Evolutionary conservation across 768 basidiomycete genomes (phyloP), one percentile per base, ranked within the genome.

Genomic region (Lentinula raphanica): DNA sequence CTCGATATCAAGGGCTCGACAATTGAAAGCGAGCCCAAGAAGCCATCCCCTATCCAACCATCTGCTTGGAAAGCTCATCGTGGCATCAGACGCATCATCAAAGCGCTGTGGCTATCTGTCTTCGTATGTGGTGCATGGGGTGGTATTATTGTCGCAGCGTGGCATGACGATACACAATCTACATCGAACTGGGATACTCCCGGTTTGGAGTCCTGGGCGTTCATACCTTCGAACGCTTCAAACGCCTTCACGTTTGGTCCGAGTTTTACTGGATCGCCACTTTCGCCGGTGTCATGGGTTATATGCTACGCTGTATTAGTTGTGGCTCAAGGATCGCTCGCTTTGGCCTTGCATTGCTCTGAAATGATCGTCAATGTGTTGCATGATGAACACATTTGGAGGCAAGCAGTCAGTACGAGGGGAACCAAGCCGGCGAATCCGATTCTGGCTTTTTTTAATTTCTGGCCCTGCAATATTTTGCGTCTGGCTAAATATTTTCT

Each of bases 1-100:
- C 54, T 49, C 4, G 59, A 65, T 19, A 17, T 28, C 25, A 48
- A 48, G 12, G 42, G 42, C 21, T 44, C 42, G 17, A 44, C 42
- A 21, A 29, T 15, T 17, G 46, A 48, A 8, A 17, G 7, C 13
- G 5, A 31, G 1, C 46, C 46, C 6, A 27, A 48, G 29, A 27
- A 48, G 17, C 46, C 46, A 15, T 48, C 29, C 12, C 25, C 15
- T 12, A 48, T 48, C n/a, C 46, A 48, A n/a, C 46, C 46, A 28
- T 48, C 46, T n/a, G 27, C 46, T 7, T 48, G 46, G 46, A 31
- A 48, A 31, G 25, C 46, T 5, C 46, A 48, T 29, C 46, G 27
- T 13, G 27, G 46, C 1, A 48, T 48, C 12, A 27, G 46, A 28
- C 25, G 46, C 4, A 15, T 48, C 5, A n/a, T 48, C 3, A 48